phyloP scores from a whole-genome alignment of 2,329 filamentous ascomycete genomes.

The Colletotrichum tabaci region DNA sequence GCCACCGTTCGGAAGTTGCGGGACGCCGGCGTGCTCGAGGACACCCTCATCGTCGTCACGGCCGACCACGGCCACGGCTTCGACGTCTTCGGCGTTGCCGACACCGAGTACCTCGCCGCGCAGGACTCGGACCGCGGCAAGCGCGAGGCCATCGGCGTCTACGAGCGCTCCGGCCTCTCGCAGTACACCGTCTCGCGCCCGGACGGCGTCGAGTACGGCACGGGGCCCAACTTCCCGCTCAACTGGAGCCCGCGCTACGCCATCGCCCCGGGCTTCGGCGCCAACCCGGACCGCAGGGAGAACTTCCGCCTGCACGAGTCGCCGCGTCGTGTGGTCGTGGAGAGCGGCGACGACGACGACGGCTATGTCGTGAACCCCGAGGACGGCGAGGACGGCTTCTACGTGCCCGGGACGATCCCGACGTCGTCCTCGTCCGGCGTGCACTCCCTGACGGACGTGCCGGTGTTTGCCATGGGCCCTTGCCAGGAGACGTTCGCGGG shows the following conservation, averaged over 20 bases:
- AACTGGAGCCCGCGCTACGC: conserved; percentile 93
- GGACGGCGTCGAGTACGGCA: conserved; percentile 77
- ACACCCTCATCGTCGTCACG: conserved; percentile 85
- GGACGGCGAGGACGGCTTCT: conserved; percentile 76
- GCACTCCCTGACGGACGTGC: conserved; percentile 84
- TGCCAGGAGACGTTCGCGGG: conserved; percentile 84
- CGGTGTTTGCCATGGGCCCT: conserved; percentile 83
- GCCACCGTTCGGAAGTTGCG: conserved; percentile 80
- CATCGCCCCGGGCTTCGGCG: conserved; percentile 79
- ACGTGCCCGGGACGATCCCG: conserved; percentile 83
- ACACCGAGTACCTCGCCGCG: conserved; percentile 81
- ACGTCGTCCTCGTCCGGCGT: conserved; percentile 76
- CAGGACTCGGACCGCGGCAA: conserved; percentile 79
- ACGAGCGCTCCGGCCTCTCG: conserved; percentile 80
- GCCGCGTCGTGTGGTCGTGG: conserved; percentile 68
- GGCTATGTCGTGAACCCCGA: conserved; percentile 78
- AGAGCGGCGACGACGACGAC: conserved; percentile 65
- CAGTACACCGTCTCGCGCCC: conserved; percentile 76
- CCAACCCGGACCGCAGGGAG: conserved; percentile 83
- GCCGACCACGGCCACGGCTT: conserved; percentile 94
- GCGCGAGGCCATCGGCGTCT: conserved; percentile 81
- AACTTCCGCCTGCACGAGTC: conserved; percentile 80
- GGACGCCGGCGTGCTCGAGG: conserved; percentile 75
- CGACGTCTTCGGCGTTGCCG: conserved; percentile 86
- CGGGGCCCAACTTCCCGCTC: conserved; percentile 81